Base-by-base conservation (phyloP, 441 rosid genomes). In the Corymbia citriodora region DNA sequence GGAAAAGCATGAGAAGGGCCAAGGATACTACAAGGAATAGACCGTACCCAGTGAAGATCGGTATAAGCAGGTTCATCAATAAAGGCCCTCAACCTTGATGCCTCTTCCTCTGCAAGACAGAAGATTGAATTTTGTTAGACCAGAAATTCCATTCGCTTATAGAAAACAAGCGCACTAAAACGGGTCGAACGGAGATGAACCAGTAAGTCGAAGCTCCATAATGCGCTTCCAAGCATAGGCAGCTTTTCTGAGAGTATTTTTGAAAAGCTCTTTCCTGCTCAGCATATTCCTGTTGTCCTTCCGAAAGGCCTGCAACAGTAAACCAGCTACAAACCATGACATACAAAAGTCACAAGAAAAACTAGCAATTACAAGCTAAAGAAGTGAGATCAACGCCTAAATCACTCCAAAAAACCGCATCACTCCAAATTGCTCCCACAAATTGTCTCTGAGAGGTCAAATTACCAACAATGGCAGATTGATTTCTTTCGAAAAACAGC, bases 11-110 rank as follows among this genome's bases (percentile, higher is more conserved):
- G 83, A 74, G 83, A 74, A 74, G 83, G 50, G 40, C 83, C 83
- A 79, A 89, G 86, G 33, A 87, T n/a, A 59, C 68, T 36, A 68
- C 16, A 10, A 50, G 89, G 33, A 85, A 54, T 29, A 53, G 49
- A 88, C 36, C 90, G 53, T 92, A 97, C 99, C 98, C 98, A 97
- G 88, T 98, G 99, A 89, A 98, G 99, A 96, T 98, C 99, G 2
- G 97, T 94, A 92, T 85, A 98, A 63, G 96, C 94, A 70, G 99
- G 98, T 85, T 98, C 96, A 90, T 98, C 99, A 59, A 98, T 90
- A 91, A 65, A 96, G 91, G 65, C 93, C 94, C 98, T 95, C 89
- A 97, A 81, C 89, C 19, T 88, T 49, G 89, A 49, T 21, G 97
- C 96, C 94, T 98, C 99, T 93, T 97, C 99, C 93, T 98, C 99